Conservation (phyloP, 305 asterid genomes). For the Fraxinus angustifolia region DNA sequence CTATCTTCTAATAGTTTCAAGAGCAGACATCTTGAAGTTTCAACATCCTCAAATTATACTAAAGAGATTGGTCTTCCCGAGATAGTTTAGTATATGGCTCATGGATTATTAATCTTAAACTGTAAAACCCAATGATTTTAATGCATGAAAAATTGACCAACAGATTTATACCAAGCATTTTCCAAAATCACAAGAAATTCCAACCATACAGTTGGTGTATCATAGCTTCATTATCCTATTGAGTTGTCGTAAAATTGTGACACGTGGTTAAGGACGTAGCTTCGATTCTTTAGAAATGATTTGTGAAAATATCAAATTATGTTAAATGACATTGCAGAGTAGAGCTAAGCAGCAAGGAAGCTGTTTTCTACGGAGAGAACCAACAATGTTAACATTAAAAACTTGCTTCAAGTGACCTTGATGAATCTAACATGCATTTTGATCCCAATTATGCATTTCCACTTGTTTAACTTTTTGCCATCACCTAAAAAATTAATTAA, state of each 20-base stretch:
- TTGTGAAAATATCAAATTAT: slow-evolving; percentile 13
- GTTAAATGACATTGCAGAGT: slow-evolving; percentile 13
- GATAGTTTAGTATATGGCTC: slow-evolving; percentile 45
- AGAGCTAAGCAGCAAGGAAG: not conserved
- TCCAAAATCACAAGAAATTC: not conserved
- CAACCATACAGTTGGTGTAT: not conserved
- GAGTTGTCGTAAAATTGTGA: not conserved
- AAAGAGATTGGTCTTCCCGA: slow-evolving; percentile 44
- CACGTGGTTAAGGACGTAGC: slow-evolving; percentile 8
- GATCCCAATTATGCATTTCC: not conserved
- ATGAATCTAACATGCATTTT: slow-evolving; percentile 16
- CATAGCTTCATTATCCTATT: not conserved
- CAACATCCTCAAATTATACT: slow-evolving; percentile 36
- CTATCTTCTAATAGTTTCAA: no score
- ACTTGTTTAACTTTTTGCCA: not conserved
- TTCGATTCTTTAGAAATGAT: not conserved
- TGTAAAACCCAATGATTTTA: slow-evolving; percentile 41
- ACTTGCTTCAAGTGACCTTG: slow-evolving; percentile 18
- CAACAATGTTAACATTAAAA: slow-evolving; percentile 7
- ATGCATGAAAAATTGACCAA: slow-evolving; percentile 13
- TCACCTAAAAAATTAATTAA: not conserved
- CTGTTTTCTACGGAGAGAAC: not conserved
- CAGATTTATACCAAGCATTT: slow-evolving; percentile 6
- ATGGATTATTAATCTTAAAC: slow-evolving; percentile 72
- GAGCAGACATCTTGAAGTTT: slow-evolving; percentile 12